Base-by-base conservation (phyloP, 2,329 filamentous ascomycete genomes). In the Apiospora saccharicola region DNA sequence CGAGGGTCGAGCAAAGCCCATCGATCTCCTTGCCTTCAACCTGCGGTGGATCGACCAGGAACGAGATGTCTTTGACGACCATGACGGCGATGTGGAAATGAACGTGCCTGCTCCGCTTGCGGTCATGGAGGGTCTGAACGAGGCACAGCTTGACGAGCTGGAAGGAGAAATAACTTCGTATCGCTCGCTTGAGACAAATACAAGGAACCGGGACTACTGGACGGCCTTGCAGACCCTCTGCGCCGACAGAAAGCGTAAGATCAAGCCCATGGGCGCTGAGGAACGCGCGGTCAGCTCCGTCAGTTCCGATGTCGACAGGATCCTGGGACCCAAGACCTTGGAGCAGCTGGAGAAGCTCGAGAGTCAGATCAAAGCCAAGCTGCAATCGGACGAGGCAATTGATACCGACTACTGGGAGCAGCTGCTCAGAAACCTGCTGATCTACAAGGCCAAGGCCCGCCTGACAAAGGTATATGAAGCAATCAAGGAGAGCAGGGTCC, bases 371-470 rank as follows among this genome's bases (percentile, higher is more conserved):
- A 91, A 91, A 80, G 86, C 88, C 22, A 99, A 99, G 84, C 85
- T 99, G 68, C 88, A 91, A 70, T 97, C 94, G 10, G 92, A 98
- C 79, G 95, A 98, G 79, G 92, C 94, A 51, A 96, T 99, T 76
- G 96, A 99, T 82, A 94, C 93, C 2, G 96, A 99, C 83, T 99
- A 98, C 81, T 99, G 96, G 96, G 94, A 97, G 80, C 94, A 98
- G 80, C 86, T 99, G 22, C 86, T 99, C 74, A 91, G 92, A 76
- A 97, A 92, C 79, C 85, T 99, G 74, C 87, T 93, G 8, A 91
- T 98, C 0, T 98, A 94, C 91, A 98, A 98, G 84, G 94, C 96
- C 46, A 95, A 94, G 81, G 94, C 95, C 2, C 94, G 92, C 81
- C 84, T 99, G 70, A 91, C 91, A 76, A 91, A 90, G 74, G 91